Conservation (phyloP, 2,329 filamentous ascomycete species). For the Didymellaceae sp. region DNA sequence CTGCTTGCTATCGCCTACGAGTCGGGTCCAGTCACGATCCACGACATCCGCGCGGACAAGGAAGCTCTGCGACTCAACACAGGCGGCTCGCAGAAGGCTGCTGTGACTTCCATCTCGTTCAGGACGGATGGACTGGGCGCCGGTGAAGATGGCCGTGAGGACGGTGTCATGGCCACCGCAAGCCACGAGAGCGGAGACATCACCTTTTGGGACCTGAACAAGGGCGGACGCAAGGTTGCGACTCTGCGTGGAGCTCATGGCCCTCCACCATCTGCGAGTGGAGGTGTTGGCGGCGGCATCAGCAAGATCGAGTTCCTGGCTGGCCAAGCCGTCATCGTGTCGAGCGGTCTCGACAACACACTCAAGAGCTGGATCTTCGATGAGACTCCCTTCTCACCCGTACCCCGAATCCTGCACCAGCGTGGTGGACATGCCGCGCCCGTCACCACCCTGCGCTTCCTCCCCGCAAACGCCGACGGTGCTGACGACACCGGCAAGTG, state of each 20-base stretch:
- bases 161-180: conserved; percentile 94
- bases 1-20: conserved; percentile 88
- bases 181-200: conserved; percentile 82
- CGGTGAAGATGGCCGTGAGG: conserved; percentile 79
- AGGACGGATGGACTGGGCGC: conserved; percentile 88
- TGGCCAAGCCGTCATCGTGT: conserved; percentile 88
- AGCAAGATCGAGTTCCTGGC: conserved; percentile 88
- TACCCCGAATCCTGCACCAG: conserved; percentile 83
- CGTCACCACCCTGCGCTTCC: conserved; percentile 80
- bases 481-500: conserved; percentile 90
- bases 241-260: conserved; percentile 88
- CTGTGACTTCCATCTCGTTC: conserved; percentile 85
- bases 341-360: conserved; percentile 90
- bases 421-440: conserved; percentile 89
- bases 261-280: conserved; percentile 66
- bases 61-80: conserved; percentile 72
- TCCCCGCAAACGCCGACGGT: conserved; percentile 88
- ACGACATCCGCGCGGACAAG: conserved; percentile 81
- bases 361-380: conserved; percentile 98
- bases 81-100: conserved; percentile 64
- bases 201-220: conserved; percentile 94
- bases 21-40: conserved; percentile 77
- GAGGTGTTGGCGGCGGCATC: conserved; percentile 72
- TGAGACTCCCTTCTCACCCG: conserved; percentile 83
- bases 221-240: conserved; percentile 84